phyloP scores from a whole-genome alignment of 2,329 filamentous ascomycete genomes.

The Aspergillus terreus region DNA sequence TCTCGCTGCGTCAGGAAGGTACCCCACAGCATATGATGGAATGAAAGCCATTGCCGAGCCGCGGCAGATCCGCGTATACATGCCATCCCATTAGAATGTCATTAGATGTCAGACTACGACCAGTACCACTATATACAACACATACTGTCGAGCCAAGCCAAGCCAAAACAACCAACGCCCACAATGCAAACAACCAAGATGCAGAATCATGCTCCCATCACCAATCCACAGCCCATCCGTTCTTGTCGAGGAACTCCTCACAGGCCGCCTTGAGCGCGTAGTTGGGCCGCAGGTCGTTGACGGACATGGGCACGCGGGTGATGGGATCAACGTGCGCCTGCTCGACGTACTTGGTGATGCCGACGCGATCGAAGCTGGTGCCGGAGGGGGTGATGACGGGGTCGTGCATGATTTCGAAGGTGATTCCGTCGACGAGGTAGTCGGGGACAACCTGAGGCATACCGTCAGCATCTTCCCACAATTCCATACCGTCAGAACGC shows the following conservation, averaged over 20 bases:
- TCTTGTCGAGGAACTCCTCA: slow-evolving; percentile 77
- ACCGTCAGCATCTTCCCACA: slow-evolving; percentile 6
- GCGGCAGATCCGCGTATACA: too few species aligned
- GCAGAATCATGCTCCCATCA: slow-evolving; percentile 34
- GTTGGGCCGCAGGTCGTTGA: slow-evolving; percentile 74
- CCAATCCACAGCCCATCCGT: slow-evolving; percentile 93
- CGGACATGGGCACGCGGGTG: slow-evolving; percentile 69
- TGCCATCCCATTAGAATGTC: too few species aligned
- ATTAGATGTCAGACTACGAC: too few species aligned
- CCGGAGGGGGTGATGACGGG: slow-evolving; percentile 65
- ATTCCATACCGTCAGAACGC: background rate
- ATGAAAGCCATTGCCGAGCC: too few species aligned
- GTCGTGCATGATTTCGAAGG: slow-evolving; percentile 51
- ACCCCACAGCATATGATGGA: background rate
- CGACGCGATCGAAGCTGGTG: slow-evolving; percentile 82
- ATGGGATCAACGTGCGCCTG: slow-evolving; percentile 73
- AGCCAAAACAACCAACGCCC: slow-evolving; percentile 1
- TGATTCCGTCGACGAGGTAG: slow-evolving; percentile 47
- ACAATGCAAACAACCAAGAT: background rate
- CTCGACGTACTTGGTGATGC: slow-evolving; percentile 80
- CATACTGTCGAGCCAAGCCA: background rate
- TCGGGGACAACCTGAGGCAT: slow-evolving; percentile 42
- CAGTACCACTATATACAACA: too few species aligned
- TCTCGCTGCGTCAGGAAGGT: background rate
- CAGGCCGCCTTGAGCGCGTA: slow-evolving; percentile 76